A percentile compares a stretch with the other conserved stretches of the same genome.
These are phyloP conservation scores for Taphrina wiesneri DNA, from an alignment of 1,139 yeast species.

Conservation along the genomic window DNA sequence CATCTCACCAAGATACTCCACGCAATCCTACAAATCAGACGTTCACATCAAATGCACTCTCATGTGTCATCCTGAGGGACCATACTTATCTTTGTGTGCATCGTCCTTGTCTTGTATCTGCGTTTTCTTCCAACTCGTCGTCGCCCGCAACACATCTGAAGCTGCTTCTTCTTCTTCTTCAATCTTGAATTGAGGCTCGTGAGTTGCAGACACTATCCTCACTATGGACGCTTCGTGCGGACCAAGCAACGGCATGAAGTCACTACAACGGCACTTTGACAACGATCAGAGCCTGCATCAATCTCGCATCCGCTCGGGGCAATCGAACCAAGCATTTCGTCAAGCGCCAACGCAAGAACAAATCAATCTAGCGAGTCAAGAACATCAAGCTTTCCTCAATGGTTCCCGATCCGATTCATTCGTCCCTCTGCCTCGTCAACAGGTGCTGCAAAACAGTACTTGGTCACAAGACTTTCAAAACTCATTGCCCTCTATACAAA, in stretches of 20 bases:
- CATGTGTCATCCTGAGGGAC: too few species aligned
- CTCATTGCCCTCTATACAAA: neutral
- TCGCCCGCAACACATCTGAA: neutral
- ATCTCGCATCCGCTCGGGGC: neutral
- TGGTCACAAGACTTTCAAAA: neutral
- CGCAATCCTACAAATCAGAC: neutral
- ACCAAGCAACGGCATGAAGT: slow-evolving; percentile 26
- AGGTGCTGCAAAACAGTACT: neutral
- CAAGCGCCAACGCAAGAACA: slow-evolving; percentile 4
- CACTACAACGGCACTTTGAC: slow-evolving; percentile 22
- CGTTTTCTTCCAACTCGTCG: too few species aligned
- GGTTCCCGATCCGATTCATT: neutral
- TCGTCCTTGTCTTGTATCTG: too few species aligned
- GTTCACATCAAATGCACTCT: neutral
- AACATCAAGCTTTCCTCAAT: neutral
- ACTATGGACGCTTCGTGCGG: slow-evolving; percentile 26
- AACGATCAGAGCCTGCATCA: slow-evolving; percentile 21
- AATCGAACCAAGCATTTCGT: neutral
- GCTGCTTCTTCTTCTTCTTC: too few species aligned
- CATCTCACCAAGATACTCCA: neutral
- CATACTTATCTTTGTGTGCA: too few species aligned
- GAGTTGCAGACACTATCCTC: neutral
- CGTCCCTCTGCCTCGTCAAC: neutral
- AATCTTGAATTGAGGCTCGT: too few species aligned
- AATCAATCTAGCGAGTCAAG: neutral